Percentiles rank a stretch among this genome's conserved stretches.
phyloP scores from a whole-genome alignment of 805 yeast species.

The Metahyphopichia silvanorum region DNA sequence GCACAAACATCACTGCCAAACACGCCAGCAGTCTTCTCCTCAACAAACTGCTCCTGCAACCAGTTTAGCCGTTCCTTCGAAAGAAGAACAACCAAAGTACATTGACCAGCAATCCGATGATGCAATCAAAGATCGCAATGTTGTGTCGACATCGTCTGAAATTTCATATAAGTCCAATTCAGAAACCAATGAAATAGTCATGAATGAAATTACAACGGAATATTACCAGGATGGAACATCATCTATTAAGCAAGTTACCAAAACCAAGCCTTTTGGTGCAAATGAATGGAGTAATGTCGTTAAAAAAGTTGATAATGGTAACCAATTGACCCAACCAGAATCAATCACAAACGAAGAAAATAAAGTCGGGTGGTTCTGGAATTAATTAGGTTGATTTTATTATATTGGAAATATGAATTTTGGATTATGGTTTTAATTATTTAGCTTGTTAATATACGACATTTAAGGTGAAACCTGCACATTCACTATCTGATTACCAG shows the following conservation, averaged over 20 bases:
- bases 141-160: conserved; percentile 26
- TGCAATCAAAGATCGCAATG: conserved; percentile 6
- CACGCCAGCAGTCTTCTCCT: background rate
- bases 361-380: conserved; percentile 24
- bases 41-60: background rate
- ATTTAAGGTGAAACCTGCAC: too few relatives aligned
- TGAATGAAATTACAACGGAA: conserved; percentile 31
- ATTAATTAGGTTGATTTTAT: too few relatives aligned
- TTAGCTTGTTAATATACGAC: too few relatives aligned
- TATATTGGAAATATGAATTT: too few relatives aligned
- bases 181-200: conserved; percentile 24
- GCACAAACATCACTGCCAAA: too few relatives aligned
- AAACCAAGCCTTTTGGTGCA: conserved; percentile 32
- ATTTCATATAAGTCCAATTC: conserved; percentile 21
- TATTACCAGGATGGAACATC: conserved; percentile 36
- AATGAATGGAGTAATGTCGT: conserved; percentile 29
- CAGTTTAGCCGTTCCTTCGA: background rate
- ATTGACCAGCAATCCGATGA: background rate
- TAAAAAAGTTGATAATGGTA: conserved; percentile 18
- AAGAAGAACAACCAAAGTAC: conserved; percentile 1
- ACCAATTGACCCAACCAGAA: background rate
- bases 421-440: too few relatives aligned
- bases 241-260: conserved; percentile 23
- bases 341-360: conserved; percentile 1
- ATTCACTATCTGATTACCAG: too few relatives aligned